Conservation (phyloP, 192 early-diverging fungal species). For the Glomus cerebriforme region DNA sequence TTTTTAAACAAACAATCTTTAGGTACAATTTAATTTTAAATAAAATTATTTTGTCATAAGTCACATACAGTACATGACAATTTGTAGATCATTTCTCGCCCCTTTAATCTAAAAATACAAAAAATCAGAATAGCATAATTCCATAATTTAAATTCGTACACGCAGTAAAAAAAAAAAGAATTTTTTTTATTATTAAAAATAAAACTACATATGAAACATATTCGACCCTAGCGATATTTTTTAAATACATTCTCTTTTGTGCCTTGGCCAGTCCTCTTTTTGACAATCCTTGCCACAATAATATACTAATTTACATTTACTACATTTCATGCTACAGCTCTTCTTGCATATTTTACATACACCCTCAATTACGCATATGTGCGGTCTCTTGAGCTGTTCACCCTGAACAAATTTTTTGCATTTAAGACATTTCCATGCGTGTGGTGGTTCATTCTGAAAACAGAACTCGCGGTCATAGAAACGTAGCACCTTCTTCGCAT, state of each 20-base stretch:
- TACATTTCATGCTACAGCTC: background rate
- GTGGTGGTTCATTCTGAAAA: background rate
- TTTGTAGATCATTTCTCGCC: too few species aligned
- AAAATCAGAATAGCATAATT: too few species aligned
- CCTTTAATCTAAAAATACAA: too few species aligned
- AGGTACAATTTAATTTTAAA: too few species aligned
- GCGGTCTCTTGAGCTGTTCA: background rate
- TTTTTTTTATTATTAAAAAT: too few species aligned
- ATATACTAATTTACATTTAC: background rate
- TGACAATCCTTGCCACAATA: background rate
- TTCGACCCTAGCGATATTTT: too few species aligned
- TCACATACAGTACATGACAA: too few species aligned
- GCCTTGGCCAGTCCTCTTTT: background rate
- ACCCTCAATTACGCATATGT: background rate
- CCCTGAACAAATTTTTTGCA: background rate
- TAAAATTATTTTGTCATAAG: too few species aligned
- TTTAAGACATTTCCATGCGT: slow-evolving; percentile 6
- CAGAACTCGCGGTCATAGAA: background rate
- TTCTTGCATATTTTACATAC: slow-evolving; percentile 1
- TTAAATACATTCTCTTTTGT: background rate
- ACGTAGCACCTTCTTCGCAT: background rate
- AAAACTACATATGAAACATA: too few species aligned
- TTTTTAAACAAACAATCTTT: too few species aligned
- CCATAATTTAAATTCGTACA: too few species aligned
- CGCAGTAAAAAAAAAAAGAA: too few species aligned